Evolutionary conservation across 2,329 filamentous ascomycete genomes (phyloP), one percentile per base, ranked within the genome.

Genomic region (Thielaviopsis musarum): DNA sequence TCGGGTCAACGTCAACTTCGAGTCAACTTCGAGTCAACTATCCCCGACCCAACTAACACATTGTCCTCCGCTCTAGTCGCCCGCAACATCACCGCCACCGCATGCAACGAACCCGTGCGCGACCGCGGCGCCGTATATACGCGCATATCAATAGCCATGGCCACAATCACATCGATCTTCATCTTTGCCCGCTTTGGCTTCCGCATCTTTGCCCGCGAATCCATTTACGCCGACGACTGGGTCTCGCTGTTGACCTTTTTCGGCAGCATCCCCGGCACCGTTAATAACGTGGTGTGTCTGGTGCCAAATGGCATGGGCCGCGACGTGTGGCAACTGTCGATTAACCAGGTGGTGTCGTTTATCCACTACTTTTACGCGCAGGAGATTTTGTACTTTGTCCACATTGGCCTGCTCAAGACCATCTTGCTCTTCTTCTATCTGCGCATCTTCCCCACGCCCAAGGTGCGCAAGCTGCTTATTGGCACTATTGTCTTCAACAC

Each of bases 351-450:
- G 0, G 64, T 70, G 17, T 71, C 81, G 53, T 75, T 81, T 28
- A 66, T 71, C 9, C 67, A 69, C 26, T 72, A 67, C 63, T 72
- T 78, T 22, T 78, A 73, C 63, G 64, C 71, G 61, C 69, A 71
- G 64, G 71, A 73, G 28, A 63, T 70, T 7, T 54, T 77, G 22
- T 79, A 81, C 66, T 77, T 79, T 64, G 57, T 67, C 2, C 67
- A 74, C 17, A 66, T 78, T 13, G 68, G 73, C 1, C 66, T 77
- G 26, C 69, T 77, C 17, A 79, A 81, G 63, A 66, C 78, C 3
- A 73, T 77, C 0, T 69, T 82, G 24, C 67, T 82, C 1, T 71
- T 77, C 64, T 80, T 82, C 66, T 81, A 80, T 64, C 68, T 78
- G 5, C 73, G 76, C 57, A 75, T 82, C 59, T 82, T 82, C 62